Conservation (phyloP, 129 eudicot genomes). For the Flaveria brownii region DNA sequence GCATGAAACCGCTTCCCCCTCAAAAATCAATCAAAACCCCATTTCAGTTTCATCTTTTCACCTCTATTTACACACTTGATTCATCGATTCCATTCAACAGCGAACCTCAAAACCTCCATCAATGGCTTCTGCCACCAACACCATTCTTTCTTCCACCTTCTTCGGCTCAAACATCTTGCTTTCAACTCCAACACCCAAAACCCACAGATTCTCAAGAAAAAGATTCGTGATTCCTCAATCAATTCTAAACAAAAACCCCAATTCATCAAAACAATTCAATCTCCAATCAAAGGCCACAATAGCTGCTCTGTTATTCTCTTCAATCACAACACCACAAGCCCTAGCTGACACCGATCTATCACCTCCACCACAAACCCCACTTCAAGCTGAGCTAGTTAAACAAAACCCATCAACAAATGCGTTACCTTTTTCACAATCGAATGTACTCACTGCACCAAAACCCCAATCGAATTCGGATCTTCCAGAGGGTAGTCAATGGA, state of each 20-base stretch:
- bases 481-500: conserved; percentile 87
- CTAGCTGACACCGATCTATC: conserved; percentile 49
- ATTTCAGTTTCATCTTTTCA: conserved; percentile 4
- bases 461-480: conserved; percentile 58
- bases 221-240: conserved; percentile 52
- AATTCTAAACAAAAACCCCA: conserved; percentile 44
- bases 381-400: conserved; percentile 42
- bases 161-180: conserved; percentile 54
- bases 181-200: conserved; percentile 74
- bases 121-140: conserved; percentile 62
- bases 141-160: conserved; percentile 56
- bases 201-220: conserved; percentile 36
- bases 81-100: conserved; percentile 6
- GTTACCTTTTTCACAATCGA: conserved; percentile 47
- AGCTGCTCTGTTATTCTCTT: conserved; percentile 71
- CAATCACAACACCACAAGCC: conserved; percentile 50
- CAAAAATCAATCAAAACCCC: conserved; percentile 19
- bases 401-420: conserved; percentile 44
- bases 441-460: conserved; percentile 72
- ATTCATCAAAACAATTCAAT: conserved; percentile 27
- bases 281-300: conserved; percentile 53
- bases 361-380: conserved; percentile 50
- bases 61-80: neutral
- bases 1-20: conserved; percentile 29
- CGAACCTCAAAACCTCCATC: conserved; percentile 14